Base-by-base conservation (phyloP, 305 asterid genomes). In the Nicotiana rustica region DNA sequence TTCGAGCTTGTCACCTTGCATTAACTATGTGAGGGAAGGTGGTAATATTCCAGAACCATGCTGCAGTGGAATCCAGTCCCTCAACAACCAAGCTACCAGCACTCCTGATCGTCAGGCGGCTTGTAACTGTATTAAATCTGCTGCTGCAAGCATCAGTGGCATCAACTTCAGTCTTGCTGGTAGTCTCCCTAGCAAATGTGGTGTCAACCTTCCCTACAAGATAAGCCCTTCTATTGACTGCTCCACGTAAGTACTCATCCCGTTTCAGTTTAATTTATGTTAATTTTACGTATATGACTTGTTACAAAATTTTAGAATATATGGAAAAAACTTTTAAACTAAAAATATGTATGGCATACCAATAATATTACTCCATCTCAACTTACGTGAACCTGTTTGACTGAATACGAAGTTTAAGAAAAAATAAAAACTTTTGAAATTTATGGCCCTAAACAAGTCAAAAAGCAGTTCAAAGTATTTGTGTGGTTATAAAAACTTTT, bases 191-290 rank as follows among this genome's bases (percentile, higher is more conserved):
- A 47, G 80, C 9, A 84, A 86, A 56, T 89, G 93, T 76, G 89
- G 92, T 14, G 88, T 90, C 88, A 13, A 15, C 67, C 84, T 87
- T 79, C 92, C 93, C 1, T 90, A 86, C 84, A 55, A 85, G 86
- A 89, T 90, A 83, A 90, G 91, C 90, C 87, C 89, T 61, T 64
- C 69, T 14, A 79, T 66, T 14, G 0, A 60, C 31, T 79, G 71
- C 57, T 35, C 59, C 10, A 38, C 7, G 68, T 78, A 78, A 3
- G 61, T 62, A 79, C 8, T 9, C 36, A 33, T 0, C 4, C 36
- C 36, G 36, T 33, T 3, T 33, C 36, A 33, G 36, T 33, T 33
- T 33, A 0, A 33, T 3, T 33, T 33, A 33, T 33, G 36, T 33
- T 4, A 33, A 33, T 33, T 33, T 33, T 33, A 33, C 5, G 5